Evolutionary conservation across 495 filamentous ascomycete genomes (phyloP).

Genomic region (Aspergillus baeticus): DNA sequence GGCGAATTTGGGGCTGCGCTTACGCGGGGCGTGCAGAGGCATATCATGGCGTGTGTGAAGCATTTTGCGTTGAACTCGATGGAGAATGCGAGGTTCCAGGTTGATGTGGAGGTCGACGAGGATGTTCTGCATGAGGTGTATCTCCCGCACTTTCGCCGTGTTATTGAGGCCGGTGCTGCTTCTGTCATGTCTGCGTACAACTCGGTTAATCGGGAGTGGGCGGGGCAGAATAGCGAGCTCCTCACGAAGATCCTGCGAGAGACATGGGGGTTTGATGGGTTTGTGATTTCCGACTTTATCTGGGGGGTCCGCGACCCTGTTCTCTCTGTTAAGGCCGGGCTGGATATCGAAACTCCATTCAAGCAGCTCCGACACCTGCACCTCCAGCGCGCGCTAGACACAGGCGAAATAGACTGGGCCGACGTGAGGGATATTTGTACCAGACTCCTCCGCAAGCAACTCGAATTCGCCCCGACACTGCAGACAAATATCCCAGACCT

Average conservation of each 20-base stretch:
- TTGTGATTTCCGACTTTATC: slow-evolving; percentile 19
- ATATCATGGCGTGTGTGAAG: slow-evolving; percentile 22
- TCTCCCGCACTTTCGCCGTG: slow-evolving; percentile 14
- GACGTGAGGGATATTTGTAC: too few relatives aligned
- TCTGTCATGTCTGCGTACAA: slow-evolving; percentile 19
- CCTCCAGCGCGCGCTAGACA: slow-evolving; percentile 1
- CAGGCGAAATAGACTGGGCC: background rate
- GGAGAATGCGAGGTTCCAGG: slow-evolving; percentile 17
- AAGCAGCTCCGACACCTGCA: slow-evolving; percentile 11
- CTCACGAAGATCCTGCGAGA: slow-evolving; percentile 14
- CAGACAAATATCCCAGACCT: too few relatives aligned
- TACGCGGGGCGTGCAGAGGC: slow-evolving; percentile 9
- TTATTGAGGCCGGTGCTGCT: slow-evolving; percentile 10
- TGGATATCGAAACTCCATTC: slow-evolving; percentile 26
- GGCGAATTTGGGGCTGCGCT: slow-evolving; percentile 12
- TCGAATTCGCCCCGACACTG: too few relatives aligned
- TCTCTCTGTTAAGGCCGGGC: slow-evolving; percentile 13
- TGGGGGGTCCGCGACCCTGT: slow-evolving; percentile 19
- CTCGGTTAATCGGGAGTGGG: slow-evolving; percentile 22
- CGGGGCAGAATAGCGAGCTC: slow-evolving; percentile 11
- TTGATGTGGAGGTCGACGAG: slow-evolving; percentile 17
- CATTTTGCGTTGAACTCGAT: slow-evolving; percentile 21
- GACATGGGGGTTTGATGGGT: slow-evolving; percentile 17
- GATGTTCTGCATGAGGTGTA: slow-evolving; percentile 17
- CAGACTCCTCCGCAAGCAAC: too few relatives aligned